Evolutionary conservation across 306 rosid genomes (phyloP).

Genomic region (Corylus americana): DNA sequence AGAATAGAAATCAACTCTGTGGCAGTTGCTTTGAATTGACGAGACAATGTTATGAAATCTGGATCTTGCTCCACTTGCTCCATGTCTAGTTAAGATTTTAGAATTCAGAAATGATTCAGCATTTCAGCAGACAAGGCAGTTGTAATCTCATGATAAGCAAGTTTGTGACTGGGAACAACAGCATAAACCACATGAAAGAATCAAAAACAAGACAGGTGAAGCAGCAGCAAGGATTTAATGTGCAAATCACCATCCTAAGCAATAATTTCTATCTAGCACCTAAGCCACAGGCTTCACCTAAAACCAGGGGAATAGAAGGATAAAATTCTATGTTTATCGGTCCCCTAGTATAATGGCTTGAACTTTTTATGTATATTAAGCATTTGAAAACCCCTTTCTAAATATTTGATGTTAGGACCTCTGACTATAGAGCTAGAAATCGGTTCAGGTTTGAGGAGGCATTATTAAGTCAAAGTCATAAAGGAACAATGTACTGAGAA

Average conservation of each 20-base stretch:
- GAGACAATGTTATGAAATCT: conserved; percentile 73
- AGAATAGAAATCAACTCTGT: conserved; percentile 89
- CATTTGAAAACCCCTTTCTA: background rate
- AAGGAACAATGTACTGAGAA: background rate
- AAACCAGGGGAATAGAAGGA: background rate
- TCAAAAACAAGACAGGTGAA: background rate
- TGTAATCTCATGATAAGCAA: conserved; percentile 10
- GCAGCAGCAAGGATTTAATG: background rate
- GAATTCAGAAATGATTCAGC: conserved; percentile 43
- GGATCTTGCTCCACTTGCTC: conserved; percentile 98
- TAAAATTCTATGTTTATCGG: background rate
- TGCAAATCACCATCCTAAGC: background rate
- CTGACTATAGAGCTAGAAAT: background rate
- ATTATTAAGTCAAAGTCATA: background rate
- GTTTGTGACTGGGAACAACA: background rate
- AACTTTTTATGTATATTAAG: background rate
- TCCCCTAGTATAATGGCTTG: too few relatives aligned
- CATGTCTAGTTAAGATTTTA: conserved; percentile 62
- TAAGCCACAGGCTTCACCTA: background rate
- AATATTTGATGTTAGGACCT: background rate
- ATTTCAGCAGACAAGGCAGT: conserved; percentile 33
- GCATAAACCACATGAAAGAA: background rate
- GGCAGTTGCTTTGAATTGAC: conserved; percentile 93
- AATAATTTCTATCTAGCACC: background rate
- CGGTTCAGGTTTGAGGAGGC: background rate